phyloP scores from a whole-genome alignment of 345 rosid species.

The Bruguiera sexangula region DNA sequence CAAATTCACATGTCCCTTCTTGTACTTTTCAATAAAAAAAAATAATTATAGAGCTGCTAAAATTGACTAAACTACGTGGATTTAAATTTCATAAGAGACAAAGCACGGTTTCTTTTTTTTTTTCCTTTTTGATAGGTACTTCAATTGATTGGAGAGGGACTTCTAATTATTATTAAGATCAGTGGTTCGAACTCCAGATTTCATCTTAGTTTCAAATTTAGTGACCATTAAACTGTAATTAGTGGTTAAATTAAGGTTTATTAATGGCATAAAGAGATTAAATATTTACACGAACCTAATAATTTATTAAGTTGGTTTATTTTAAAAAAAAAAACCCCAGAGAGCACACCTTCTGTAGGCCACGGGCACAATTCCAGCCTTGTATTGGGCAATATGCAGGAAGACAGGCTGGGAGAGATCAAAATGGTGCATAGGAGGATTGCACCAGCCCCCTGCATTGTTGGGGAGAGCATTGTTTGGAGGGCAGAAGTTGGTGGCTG shows the following conservation, averaged over 20 bases:
- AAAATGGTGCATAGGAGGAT: slow-evolving; percentile 27
- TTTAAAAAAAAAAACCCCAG: not conserved
- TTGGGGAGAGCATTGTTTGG: slow-evolving; percentile 30
- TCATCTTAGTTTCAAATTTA: too few relatives aligned
- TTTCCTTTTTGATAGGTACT: too few relatives aligned
- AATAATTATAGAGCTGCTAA: too few relatives aligned
- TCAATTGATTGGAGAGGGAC: too few relatives aligned
- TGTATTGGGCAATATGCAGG: slow-evolving; percentile 26
- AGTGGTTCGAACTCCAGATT: too few relatives aligned
- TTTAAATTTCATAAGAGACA: too few relatives aligned
- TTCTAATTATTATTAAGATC: too few relatives aligned
- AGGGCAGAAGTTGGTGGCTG: slow-evolving; percentile 32
- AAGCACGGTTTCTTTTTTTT: not conserved
- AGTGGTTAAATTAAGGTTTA: not conserved
- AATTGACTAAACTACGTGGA: too few relatives aligned
- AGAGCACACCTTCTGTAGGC: slow-evolving; percentile 20
- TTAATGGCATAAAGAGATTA: not conserved
- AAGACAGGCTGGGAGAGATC: slow-evolving; percentile 29
- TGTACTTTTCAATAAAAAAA: too few relatives aligned
- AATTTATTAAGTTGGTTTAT: too few relatives aligned
- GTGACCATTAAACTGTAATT: not conserved
- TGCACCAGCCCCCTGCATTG: slow-evolving; percentile 29
- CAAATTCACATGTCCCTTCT: too few relatives aligned
- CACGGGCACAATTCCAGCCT: slow-evolving; percentile 23
- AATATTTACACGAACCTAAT: too few relatives aligned